Base-by-base conservation (phyloP, 352 stramenopile species). In the Pythium grandisporangium region DNA sequence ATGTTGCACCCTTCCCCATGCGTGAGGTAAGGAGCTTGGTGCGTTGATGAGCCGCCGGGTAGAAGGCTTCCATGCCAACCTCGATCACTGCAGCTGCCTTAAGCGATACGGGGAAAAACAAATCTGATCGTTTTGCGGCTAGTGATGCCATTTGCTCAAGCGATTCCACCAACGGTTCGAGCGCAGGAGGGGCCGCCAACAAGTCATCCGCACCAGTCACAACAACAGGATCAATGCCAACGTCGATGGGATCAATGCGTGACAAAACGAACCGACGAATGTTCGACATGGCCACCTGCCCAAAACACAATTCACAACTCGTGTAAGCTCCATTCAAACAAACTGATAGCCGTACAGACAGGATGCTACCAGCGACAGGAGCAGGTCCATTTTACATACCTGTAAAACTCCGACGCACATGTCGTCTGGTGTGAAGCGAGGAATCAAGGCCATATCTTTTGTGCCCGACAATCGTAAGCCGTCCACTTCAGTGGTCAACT, bases 61-160 rank as follows among this genome's bases (percentile, higher is more conserved):
- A 88, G 48, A 93, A 92, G 0, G 70, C 78, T 58, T 93, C 81
- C 41, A 88, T 88, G 16, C 81, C 81, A 26, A 91, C 78, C 48
- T 93, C 81, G 23, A 93, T 73, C 0, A 76, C 76, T 16, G 74
- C 81, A 5, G 81, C 81, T 34, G 81, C 81, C 55, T 93, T 87
- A 30, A 93, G 56, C 6, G 81, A 93, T 4, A 93, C 52, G 0
- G 66, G 55, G 48, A 92, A 93, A 37, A 92, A 87, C 41, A 61
- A 45, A 51, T 92, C 78, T 11, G 63, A 87, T 11, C 78, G 70
- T 42, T 92, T 93, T 2, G 78, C 75, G 8, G 74, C 78, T 14
- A 93, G 64, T 2, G 70, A 65, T n/a, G 90, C 88, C 11, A 93
- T 53, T 34, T 89, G 62, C 40, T 93, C 81, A 12, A 92, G 57